Evolutionary conservation across 139 green algal species (phyloP).

Genomic region (Chlorella vulgaris): DNA sequence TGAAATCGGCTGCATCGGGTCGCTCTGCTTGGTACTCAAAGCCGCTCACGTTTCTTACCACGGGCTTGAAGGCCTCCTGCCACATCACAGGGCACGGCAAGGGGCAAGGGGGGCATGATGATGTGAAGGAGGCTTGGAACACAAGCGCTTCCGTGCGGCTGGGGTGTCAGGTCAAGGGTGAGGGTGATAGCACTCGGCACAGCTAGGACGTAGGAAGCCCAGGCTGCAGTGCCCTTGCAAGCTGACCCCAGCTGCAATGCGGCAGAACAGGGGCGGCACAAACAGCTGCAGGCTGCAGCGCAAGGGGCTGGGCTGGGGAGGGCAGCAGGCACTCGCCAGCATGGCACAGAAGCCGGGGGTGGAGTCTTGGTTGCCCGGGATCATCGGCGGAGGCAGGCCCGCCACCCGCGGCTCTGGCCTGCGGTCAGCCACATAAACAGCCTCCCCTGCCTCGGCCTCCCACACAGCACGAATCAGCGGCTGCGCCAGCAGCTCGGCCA

Average conservation of each 20-base stretch:
- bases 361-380: conserved; percentile 2
- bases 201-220: too few relatives aligned
- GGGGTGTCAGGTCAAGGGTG: not conserved
- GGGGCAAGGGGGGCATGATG: too few relatives aligned
- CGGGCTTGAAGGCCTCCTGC: conserved; percentile 26
- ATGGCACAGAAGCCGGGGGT: not conserved
- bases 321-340: not conserved
- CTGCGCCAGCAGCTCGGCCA: conserved; percentile 19
- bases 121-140: too few relatives aligned
- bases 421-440: not conserved
- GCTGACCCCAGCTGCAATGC: too few relatives aligned
- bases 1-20: conserved; percentile 5
- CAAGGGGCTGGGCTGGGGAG: not conserved
- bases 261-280: not conserved
- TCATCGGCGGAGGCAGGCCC: conserved; percentile 20
- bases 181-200: too few relatives aligned
- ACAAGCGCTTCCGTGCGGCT: too few relatives aligned
- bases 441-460: conserved; percentile 11
- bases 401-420: not conserved
- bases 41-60: not conserved
- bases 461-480: conserved; percentile 14
- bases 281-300: not conserved
- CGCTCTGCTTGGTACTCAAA: conserved; percentile 10
- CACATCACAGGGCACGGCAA: not conserved
- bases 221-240: too few relatives aligned